Evolutionary conservation across 169 alveolate genomes (phyloP).

Genomic region (Pseudocohnilembus persalinus): DNA sequence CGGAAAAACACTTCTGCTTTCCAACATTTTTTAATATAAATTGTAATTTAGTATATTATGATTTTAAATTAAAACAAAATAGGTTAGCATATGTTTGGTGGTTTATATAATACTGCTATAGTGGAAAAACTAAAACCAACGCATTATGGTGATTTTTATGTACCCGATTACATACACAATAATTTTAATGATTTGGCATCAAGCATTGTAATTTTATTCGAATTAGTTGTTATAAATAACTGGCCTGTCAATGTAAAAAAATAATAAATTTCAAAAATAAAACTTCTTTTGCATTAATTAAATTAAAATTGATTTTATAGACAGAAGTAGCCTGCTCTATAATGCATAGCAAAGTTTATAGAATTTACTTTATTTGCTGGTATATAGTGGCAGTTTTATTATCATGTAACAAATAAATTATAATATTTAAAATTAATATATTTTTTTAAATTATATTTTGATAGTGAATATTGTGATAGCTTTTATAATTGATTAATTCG

Average conservation of each 20-base stretch:
- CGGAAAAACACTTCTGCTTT: too few relatives aligned
- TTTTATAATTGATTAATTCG: background rate
- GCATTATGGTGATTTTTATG: background rate
- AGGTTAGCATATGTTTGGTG: background rate
- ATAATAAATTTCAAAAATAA: too few relatives aligned
- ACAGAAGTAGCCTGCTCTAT: background rate
- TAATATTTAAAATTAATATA: too few relatives aligned
- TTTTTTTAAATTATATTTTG: too few relatives aligned
- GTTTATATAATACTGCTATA: background rate
- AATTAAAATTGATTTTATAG: background rate
- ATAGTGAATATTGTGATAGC: background rate
- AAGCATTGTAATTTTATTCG: background rate
- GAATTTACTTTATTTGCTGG: background rate
- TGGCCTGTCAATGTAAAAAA: background rate
- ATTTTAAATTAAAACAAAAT: too few relatives aligned
- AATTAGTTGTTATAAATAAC: background rate
- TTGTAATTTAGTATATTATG: too few relatives aligned
- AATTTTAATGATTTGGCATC: background rate
- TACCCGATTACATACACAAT: background rate
- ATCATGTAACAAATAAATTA: background rate
- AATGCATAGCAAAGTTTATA: background rate
- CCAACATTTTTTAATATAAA: too few relatives aligned
- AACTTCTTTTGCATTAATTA: background rate
- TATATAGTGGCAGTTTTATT: background rate
- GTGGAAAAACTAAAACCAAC: background rate